Conservation (phyloP, 2,329 filamentous ascomycete species). For the Penicillium sp. region DNA sequence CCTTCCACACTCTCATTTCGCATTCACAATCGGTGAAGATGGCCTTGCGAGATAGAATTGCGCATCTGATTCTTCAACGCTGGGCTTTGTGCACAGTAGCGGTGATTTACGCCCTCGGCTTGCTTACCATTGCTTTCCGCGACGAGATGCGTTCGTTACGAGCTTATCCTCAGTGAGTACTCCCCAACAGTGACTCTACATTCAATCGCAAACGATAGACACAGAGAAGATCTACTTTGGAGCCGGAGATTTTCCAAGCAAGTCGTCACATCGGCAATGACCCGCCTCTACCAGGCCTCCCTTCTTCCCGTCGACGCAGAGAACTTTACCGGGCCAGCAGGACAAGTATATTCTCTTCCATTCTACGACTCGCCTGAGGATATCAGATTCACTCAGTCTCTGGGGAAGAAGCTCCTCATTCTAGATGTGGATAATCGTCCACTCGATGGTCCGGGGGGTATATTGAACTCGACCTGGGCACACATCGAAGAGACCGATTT, state of each 20-base stretch:
- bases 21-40: no score
- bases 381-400: conserved; percentile 4
- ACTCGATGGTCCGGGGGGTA: conserved; percentile 8
- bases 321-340: conserved; percentile 3
- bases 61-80: background rate
- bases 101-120: background rate
- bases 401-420: conserved; percentile 13
- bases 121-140: conserved; percentile 3
- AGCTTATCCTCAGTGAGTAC: background rate
- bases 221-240: background rate
- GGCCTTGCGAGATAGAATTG: background rate
- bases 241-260: background rate
- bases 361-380: background rate
- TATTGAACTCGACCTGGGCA: conserved; percentile 9
- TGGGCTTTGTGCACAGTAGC: background rate
- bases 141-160: background rate
- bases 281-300: background rate
- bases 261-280: background rate
- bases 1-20: no score
- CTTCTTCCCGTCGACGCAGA: conserved; percentile 5
- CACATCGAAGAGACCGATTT: background rate
- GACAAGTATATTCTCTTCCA: conserved; percentile 3
- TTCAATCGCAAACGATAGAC: no score
- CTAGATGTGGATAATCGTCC: conserved; percentile 15
- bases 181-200: no score